Evolutionary conservation across 345 rosid species (phyloP).

Genomic region (Euphorbia lathyris): DNA sequence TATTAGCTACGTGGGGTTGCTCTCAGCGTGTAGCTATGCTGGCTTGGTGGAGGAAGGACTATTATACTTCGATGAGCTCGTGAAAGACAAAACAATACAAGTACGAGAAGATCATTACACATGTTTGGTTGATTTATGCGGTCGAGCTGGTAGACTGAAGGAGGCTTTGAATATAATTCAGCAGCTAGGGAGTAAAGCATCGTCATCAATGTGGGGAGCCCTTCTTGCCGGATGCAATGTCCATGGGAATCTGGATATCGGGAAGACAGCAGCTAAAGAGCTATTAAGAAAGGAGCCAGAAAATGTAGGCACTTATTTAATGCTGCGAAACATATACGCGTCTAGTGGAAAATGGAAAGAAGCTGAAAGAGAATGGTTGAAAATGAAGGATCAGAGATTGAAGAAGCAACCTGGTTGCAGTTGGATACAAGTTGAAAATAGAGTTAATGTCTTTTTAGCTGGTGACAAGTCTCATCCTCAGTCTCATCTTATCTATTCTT

Average conservation of each 20-base stretch:
- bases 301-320: constrained; percentile 47
- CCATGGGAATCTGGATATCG: constrained; percentile 46
- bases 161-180: constrained; percentile 46
- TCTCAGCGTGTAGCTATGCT: constrained; percentile 67
- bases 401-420: constrained; percentile 80
- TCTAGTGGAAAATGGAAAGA: constrained; percentile 48
- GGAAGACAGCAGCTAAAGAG: constrained; percentile 47
- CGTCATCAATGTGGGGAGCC: constrained; percentile 56
- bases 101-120: constrained; percentile 65
- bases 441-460: constrained; percentile 48
- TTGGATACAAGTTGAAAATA: constrained; percentile 54
- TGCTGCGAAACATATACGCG: constrained; percentile 62
- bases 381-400: constrained; percentile 60
- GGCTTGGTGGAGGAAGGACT: constrained; percentile 69
- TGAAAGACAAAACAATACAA: constrained; percentile 37
- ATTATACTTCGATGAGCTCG: constrained; percentile 48
- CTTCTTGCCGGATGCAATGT: constrained; percentile 63
- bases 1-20: constrained; percentile 61
- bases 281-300: constrained; percentile 48
- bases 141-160: constrained; percentile 60
- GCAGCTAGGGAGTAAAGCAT: constrained; percentile 29
- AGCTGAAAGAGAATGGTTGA: constrained; percentile 46
- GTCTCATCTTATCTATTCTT: constrained; percentile 29
- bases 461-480: constrained; percentile 50
- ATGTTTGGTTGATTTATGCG: constrained; percentile 64